Percentiles rank a stretch among this genome's conserved stretches.
These are phyloP conservation scores for Aspergillus tubingensis DNA, from an alignment of 2,329 filamentous ascomycete species.

Conservation along the genomic window DNA sequence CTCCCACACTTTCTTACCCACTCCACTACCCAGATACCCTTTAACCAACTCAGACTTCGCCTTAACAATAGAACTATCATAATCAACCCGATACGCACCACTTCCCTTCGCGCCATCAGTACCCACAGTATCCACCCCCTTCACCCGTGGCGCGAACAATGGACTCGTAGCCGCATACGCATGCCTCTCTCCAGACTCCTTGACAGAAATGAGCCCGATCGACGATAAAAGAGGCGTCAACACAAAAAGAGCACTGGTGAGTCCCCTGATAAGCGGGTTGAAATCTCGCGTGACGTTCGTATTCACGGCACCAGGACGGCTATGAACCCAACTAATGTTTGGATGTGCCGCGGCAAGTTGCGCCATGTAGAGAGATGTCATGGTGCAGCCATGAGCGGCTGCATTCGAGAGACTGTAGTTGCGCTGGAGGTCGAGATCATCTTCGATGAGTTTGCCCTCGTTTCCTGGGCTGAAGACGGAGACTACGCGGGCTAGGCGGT, in stretches of 20 bases:
- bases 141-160: conserved; percentile 25
- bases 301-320: conserved; percentile 44
- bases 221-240: not conserved
- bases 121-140: conserved; percentile 11
- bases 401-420: conserved; percentile 37
- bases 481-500: conserved; percentile 40
- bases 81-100: conserved; percentile 21
- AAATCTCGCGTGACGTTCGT: conserved; percentile 39
- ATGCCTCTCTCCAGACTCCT: conserved; percentile 50
- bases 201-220: not conserved
- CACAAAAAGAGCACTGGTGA: conserved; percentile 21
- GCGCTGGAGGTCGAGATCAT: conserved; percentile 45
- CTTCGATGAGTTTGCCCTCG: conserved; percentile 38
- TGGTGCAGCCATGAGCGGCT: conserved; percentile 41
- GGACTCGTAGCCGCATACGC: conserved; percentile 41
- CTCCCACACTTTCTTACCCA: conserved; percentile 15
- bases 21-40: conserved; percentile 10
- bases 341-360: conserved; percentile 35
- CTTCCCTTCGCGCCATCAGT: conserved; percentile 18
- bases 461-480: conserved; percentile 43
- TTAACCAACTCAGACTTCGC: conserved; percentile 8
- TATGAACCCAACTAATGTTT: conserved; percentile 41
- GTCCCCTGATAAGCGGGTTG: conserved; percentile 11
- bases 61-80: conserved; percentile 16
- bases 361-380: conserved; percentile 38